Evolutionary conservation across 257 asterid species (phyloP).

Genomic region (Nicotiana undulata): DNA sequence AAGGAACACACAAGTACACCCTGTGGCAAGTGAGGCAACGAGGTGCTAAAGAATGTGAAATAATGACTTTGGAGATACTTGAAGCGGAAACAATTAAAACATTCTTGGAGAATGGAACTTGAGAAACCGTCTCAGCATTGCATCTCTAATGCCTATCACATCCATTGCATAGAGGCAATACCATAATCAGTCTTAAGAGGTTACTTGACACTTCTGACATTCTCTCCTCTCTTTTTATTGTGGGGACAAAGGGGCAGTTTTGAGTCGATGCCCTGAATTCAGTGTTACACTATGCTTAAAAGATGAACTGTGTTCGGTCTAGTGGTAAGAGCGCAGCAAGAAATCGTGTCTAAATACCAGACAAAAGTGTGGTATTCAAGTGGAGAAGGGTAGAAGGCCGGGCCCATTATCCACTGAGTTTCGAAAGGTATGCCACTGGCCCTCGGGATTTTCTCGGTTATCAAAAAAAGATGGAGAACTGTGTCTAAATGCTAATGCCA

Average conservation of each 20-base stretch:
- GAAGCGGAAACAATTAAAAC: neutral
- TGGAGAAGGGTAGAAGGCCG: neutral
- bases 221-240: neutral
- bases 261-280: neutral
- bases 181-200: neutral
- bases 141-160: neutral
- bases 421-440: neutral
- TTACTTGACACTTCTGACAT: neutral
- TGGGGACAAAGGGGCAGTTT: neutral
- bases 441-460: neutral
- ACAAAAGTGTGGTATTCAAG: neutral
- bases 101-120: neutral
- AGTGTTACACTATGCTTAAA: neutral
- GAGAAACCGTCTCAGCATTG: neutral
- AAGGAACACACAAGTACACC: neutral
- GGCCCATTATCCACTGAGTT: neutral
- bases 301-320: neutral
- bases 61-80: neutral
- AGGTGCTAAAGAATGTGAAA: neutral
- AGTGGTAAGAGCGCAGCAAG: neutral
- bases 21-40: neutral
- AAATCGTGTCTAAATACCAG: too few relatives aligned
- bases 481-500: neutral
- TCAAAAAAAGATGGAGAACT: neutral
- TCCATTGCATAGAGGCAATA: neutral